These are phyloP conservation scores for Huntiella moniliformis DNA, from an alignment of 2,329 filamentous ascomycete genomes.

Conservation along the genomic window DNA sequence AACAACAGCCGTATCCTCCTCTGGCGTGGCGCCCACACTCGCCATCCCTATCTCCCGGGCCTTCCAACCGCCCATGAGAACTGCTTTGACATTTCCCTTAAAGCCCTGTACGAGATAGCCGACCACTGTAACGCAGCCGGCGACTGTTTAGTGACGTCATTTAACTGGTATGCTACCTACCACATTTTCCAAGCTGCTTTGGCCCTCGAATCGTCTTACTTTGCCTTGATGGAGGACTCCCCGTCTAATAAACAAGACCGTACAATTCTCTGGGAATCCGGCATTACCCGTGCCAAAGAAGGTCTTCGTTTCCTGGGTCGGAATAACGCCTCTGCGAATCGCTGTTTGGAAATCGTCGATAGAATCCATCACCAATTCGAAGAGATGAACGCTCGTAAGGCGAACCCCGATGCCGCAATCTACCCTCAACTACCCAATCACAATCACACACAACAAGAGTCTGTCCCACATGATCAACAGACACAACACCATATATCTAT, in stretches of 20 bases:
- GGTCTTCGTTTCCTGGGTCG: background rate
- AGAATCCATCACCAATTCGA: slow-evolving; percentile 5
- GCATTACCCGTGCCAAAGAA: background rate
- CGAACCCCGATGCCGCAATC: too few species aligned
- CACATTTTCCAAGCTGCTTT: slow-evolving; percentile 26
- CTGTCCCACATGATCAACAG: too few species aligned
- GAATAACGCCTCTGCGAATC: slow-evolving; percentile 4
- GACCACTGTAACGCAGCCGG: slow-evolving; percentile 18
- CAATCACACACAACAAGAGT: too few species aligned
- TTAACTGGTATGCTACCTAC: slow-evolving; percentile 26
- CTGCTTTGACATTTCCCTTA: slow-evolving; percentile 22
- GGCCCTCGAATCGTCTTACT: slow-evolving; percentile 18
- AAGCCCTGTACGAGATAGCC: slow-evolving; percentile 20
- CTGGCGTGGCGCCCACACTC: slow-evolving; percentile 20
- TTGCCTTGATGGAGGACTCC: background rate
- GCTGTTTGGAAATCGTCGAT: slow-evolving; percentile 5
- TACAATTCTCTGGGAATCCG: background rate
- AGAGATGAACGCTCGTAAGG: background rate
- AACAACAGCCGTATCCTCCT: slow-evolving; percentile 26
- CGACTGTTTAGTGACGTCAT: slow-evolving; percentile 17
- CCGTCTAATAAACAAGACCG: background rate
- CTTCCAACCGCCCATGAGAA: slow-evolving; percentile 16
- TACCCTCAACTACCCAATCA: too few species aligned
- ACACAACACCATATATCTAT: too few species aligned
- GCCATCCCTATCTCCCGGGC: slow-evolving; percentile 17